Percentiles rank a stretch among this genome's conserved stretches.
These are phyloP conservation scores for Yarrowia galli DNA, from an alignment of 1,139 yeast genomes.

Conservation along the genomic window DNA sequence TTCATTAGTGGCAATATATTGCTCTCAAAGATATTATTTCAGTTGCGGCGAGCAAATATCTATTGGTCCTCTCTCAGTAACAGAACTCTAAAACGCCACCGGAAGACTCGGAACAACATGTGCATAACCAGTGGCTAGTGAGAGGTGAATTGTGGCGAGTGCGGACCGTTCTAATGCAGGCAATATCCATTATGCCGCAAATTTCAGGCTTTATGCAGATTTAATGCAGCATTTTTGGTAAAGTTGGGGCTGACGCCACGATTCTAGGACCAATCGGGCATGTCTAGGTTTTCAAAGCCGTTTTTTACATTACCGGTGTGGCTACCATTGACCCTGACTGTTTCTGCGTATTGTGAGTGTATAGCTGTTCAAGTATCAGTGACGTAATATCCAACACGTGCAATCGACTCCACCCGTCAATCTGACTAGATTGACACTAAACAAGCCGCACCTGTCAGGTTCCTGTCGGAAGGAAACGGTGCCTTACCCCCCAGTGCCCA, in stretches of 20 bases:
- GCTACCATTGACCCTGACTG: background rate
- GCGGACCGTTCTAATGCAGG: constrained; percentile 10
- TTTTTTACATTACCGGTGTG: background rate
- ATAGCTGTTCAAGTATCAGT: background rate
- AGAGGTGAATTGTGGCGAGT: constrained; percentile 10
- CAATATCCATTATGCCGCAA: constrained; percentile 8
- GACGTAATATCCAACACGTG: background rate
- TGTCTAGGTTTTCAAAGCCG: background rate
- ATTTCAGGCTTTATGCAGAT: background rate
- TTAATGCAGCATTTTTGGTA: background rate
- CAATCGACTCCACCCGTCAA: background rate
- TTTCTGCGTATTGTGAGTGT: background rate
- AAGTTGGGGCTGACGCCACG: constrained; percentile 36
- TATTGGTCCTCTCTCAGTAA: background rate
- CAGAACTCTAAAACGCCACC: constrained; percentile 3
- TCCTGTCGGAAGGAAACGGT: constrained; percentile 20
- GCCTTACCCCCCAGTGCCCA: background rate
- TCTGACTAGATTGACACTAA: background rate
- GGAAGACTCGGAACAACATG: constrained; percentile 30
- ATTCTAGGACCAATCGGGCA: constrained; percentile 5
- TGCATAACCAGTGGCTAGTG: constrained; percentile 35
- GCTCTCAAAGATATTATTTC: background rate
- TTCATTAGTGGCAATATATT: too few relatives aligned
- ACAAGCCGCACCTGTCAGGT: constrained; percentile 5
- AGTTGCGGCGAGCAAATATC: constrained; percentile 5